Percentiles rank a stretch among this genome's conserved stretches.
phyloP scores from a whole-genome alignment of 2,329 filamentous ascomycete genomes.

The Triangularia setosa region DNA sequence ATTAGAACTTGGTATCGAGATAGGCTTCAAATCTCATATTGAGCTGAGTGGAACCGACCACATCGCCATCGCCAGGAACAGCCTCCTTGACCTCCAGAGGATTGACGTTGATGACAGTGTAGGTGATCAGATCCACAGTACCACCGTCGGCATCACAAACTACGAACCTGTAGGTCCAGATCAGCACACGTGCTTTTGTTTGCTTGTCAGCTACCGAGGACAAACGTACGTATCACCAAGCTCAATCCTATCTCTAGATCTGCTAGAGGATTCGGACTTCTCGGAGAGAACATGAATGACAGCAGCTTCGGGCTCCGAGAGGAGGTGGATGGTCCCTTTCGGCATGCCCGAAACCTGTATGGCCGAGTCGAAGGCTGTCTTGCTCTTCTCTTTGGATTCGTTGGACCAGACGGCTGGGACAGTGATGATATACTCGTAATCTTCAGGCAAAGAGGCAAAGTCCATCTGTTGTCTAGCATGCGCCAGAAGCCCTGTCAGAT shows the following conservation, averaged over 20 bases:
- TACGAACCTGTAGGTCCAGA: constrained; percentile 36
- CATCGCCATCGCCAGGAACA: constrained; percentile 45
- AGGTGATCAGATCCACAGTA: constrained; percentile 52
- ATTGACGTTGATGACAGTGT: constrained; percentile 42
- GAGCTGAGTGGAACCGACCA: constrained; percentile 48
- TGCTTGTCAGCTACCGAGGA: background rate
- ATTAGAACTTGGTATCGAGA: constrained; percentile 40
- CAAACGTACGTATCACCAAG: constrained; percentile 35
- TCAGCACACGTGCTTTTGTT: background rate
- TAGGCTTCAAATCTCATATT: constrained; percentile 46
- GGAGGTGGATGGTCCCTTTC: constrained; percentile 38
- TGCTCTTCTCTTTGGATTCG: constrained; percentile 48
- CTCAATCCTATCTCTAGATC: constrained; percentile 39
- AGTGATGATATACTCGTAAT: constrained; percentile 52
- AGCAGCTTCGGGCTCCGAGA: constrained; percentile 52
- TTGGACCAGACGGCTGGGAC: constrained; percentile 59
- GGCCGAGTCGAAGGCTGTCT: constrained; percentile 37
- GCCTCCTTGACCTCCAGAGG: constrained; percentile 48
- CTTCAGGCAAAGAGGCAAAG: background rate
- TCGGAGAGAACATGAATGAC: constrained; percentile 46
- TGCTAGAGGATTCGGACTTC: background rate
- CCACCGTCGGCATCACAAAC: constrained; percentile 54
- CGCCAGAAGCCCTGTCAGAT: background rate
- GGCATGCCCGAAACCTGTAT: background rate
- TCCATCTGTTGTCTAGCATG: background rate